Evolutionary conservation across 2,329 filamentous ascomycete genomes (phyloP).

Genomic region (Pyrenochaeta sp.): DNA sequence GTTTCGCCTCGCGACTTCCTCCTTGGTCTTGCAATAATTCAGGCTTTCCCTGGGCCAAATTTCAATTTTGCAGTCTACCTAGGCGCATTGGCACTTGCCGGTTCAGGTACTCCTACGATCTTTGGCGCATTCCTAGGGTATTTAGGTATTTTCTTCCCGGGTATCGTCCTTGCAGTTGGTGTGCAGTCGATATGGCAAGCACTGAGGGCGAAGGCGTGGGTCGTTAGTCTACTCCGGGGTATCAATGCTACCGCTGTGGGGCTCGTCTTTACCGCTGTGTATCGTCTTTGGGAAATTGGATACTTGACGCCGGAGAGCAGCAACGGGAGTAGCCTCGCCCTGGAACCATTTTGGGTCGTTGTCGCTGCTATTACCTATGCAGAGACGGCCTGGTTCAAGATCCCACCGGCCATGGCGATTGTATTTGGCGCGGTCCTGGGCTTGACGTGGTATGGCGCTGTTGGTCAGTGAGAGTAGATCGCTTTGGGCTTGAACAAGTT

Average conservation of each 20-base stretch:
- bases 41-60: conserved; percentile 72
- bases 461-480: conserved; percentile 29
- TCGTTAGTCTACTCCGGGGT: conserved; percentile 48
- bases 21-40: conserved; percentile 76
- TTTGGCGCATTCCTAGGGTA: conserved; percentile 50
- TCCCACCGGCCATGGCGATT: conserved; percentile 49
- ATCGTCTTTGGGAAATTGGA: conserved; percentile 55
- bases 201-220: conserved; percentile 44
- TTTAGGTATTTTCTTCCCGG: conserved; percentile 53
- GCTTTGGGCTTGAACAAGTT: too few relatives aligned
- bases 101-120: conserved; percentile 28
- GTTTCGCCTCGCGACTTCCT: conserved; percentile 75
- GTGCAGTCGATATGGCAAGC: conserved; percentile 51
- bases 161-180: conserved; percentile 48
- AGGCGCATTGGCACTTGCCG: conserved; percentile 49
- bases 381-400: conserved; percentile 47
- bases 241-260: conserved; percentile 56
- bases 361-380: conserved; percentile 52
- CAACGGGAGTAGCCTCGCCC: conserved; percentile 46
- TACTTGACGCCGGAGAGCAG: conserved; percentile 49
- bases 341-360: conserved; percentile 57
- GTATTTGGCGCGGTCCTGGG: conserved; percentile 50
- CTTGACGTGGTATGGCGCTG: conserved; percentile 49
- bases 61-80: conserved; percentile 63
- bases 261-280: conserved; percentile 56